A percentile compares a stretch with the other conserved stretches of the same genome.
Evolutionary conservation across 163 green algal species (phyloP).

Genomic region (Coccomyxa subellipsoidea): DNA sequence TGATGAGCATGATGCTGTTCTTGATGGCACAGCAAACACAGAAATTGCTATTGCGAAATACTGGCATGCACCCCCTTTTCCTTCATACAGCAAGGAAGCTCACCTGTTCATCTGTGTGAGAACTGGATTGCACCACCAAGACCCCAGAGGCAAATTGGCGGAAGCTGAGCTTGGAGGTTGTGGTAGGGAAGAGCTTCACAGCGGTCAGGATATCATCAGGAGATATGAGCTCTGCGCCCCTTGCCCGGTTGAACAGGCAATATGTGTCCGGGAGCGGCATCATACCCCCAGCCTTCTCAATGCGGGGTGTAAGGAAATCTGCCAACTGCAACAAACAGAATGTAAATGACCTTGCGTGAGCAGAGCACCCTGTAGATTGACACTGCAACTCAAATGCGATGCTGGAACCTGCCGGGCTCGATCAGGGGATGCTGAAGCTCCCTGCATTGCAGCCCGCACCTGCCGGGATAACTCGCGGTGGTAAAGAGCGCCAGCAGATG

Average conservation of each 20-base stretch:
- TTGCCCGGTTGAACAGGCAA: conserved; percentile 91
- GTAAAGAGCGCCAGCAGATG: conserved; percentile 74
- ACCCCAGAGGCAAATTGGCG: conserved; percentile 58
- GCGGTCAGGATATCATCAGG: conserved; percentile 83
- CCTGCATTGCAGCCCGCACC: conserved; percentile 16
- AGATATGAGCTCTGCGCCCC: conserved; percentile 89
- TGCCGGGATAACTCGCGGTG: conserved; percentile 81
- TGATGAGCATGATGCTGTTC: no score
- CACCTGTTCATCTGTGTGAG: conserved; percentile 50
- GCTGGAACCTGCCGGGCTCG: neutral
- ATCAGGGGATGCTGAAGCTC: no score
- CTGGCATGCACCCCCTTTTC: no score
- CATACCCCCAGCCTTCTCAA: conserved; percentile 68
- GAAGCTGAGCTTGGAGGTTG: conserved; percentile 39
- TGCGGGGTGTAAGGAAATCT: conserved; percentile 67
- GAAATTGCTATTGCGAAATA: no score
- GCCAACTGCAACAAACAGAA: conserved; percentile 70
- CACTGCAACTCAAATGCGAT: neutral
- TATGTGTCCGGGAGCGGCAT: conserved; percentile 91
- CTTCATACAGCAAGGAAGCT: no score
- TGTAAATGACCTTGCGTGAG: no score
- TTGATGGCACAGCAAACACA: no score
- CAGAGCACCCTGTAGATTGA: no score
- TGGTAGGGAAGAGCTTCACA: conserved; percentile 38
- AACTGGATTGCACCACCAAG: conserved; percentile 52